Percentiles rank a stretch among this genome's conserved stretches.
These are phyloP conservation scores for Penicillium digitatum DNA, from an alignment of 2,329 filamentous ascomycete genomes.

Conservation along the genomic window DNA sequence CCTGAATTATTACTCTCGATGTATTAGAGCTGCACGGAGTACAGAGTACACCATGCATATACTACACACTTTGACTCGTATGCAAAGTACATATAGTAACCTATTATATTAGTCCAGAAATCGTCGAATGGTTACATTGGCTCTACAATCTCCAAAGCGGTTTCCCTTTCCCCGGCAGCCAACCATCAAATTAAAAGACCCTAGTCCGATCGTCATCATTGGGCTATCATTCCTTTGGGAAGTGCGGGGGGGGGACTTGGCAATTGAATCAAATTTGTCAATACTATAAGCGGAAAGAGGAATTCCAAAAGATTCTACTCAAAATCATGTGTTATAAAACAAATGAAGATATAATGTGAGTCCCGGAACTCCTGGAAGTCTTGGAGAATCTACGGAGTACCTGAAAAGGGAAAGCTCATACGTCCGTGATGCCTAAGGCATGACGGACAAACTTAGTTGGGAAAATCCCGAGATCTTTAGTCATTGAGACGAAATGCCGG, in stretches of 20 bases:
- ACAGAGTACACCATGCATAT: not conserved
- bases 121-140: not conserved
- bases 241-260: not conserved
- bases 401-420: not conserved
- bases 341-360: not conserved
- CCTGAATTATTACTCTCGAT: slow-evolving; percentile 11
- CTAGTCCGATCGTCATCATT: slow-evolving; percentile 2
- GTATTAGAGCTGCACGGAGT: too few relatives aligned
- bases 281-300: not conserved
- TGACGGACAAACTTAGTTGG: slow-evolving; percentile 17
- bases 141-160: not conserved
- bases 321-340: not conserved
- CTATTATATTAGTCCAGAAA: not conserved
- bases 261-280: not conserved
- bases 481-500: slow-evolving; percentile 12
- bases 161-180: slow-evolving; percentile 1
- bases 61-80: not conserved
- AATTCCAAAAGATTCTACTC: not conserved
- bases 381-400: too few relatives aligned
- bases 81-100: not conserved
- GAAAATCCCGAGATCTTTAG: slow-evolving; percentile 20
- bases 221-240: not conserved
- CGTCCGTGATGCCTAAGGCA: slow-evolving; percentile 2
- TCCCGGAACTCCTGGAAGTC: not conserved
- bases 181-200: not conserved